Base-by-base conservation (phyloP, 202 grass and related monocot species). In the Dendrocalamus latiflorus region DNA sequence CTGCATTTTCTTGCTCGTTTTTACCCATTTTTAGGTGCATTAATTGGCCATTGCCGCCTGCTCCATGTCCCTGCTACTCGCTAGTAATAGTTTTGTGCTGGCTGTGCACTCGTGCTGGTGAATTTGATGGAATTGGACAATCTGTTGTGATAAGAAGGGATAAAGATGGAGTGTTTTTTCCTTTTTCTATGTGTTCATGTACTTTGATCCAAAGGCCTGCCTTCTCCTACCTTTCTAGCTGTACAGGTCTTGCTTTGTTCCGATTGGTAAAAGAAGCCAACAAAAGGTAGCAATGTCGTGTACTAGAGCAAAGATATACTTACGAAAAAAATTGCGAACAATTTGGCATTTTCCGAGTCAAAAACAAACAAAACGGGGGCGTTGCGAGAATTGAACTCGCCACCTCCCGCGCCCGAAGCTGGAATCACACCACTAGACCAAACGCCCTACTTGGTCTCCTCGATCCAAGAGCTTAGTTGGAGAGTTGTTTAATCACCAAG, bases 361-460 rank as follows among this genome's bases (percentile, higher is more conserved):
- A 76, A 75, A 50, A 16, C 24, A 51, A 82, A 76, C 53, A 76
- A 61, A 76, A 63, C 0, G 17, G 49, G 58, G 17, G 25, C 45
- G 54, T 73, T 82, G 45, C 3, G 28, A 66, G 68, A 76, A 85
- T 88, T 56, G 1, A 72, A 71, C 37, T 78, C 42, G 13, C 64
- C 53, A 76, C 49, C 74, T 81, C 68, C 59, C 21, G 21, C 65
- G 67, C 51, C 82, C 21, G 22, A 76, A 86, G 59, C 39, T 13
- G 49, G 76, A 65, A 85, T 81, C 78, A 67, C 80, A 80, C 64
- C 56, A 74, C 74, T 56, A 56, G 70, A 81, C 67, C 45, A 81
- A 61, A 79, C 74, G 34, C 50, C 51, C 42, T 9, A 71, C 18
- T 80, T 75, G 62, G 0, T n/a, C 0, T 51, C 55, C 69, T 78